phyloP scores from a whole-genome alignment of 75 land plant species.

The Isoetes taiwanensis region DNA sequence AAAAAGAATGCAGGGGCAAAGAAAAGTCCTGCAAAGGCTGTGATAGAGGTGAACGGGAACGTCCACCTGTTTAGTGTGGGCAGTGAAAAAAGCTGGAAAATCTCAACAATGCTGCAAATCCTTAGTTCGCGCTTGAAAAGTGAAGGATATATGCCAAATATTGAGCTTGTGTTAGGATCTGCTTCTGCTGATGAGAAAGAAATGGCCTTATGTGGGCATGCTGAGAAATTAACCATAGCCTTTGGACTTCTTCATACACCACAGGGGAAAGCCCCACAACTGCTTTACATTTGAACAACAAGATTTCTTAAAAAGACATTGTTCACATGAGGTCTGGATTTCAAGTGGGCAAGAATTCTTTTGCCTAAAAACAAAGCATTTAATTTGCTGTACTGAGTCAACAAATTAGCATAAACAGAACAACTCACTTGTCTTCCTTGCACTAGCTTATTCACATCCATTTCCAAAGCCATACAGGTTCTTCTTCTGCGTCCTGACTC shows the following conservation, averaged over 20 bases:
- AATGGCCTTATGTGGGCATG: conserved; percentile 21
- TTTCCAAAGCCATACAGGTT: too few species aligned
- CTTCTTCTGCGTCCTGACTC: too few species aligned
- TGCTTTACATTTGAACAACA: too few species aligned
- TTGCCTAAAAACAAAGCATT: too few species aligned
- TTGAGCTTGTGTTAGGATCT: background rate
- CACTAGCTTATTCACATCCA: too few species aligned
- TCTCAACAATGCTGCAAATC: conserved; percentile 12
- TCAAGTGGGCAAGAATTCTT: too few species aligned
- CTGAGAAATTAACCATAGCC: conserved; percentile 28
- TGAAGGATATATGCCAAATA: background rate
- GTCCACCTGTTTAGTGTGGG: conserved; percentile 36
- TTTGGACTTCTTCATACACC: conserved; percentile 20
- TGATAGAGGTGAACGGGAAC: conserved; percentile 25
- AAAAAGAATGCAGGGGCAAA: conserved; percentile 33
- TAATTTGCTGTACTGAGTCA: too few species aligned
- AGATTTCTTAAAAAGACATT: too few species aligned
- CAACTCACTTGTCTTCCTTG: too few species aligned
- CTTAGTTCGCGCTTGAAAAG: conserved; percentile 20
- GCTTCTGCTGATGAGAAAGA: conserved; percentile 18
- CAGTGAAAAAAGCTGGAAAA: conserved; percentile 23
- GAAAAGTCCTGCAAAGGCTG: conserved; percentile 42
- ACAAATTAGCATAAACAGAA: too few species aligned
- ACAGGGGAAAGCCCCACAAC: conserved; percentile 15
- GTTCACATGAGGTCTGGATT: too few species aligned